Conservation (phyloP, 257 asterid genomes). For the Asclepias syriaca region DNA sequence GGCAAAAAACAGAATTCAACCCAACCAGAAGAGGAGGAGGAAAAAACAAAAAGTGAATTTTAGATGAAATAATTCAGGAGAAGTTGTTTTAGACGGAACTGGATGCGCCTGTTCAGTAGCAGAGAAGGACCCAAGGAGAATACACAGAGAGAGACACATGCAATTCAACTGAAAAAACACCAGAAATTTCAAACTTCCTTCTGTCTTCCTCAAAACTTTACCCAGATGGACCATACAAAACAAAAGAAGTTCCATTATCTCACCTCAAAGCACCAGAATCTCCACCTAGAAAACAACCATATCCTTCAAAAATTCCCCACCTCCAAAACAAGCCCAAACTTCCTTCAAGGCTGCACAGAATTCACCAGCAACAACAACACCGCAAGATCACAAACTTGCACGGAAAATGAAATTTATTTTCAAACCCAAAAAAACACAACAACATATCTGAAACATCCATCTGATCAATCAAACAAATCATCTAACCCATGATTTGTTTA, state of each 20-base stretch:
- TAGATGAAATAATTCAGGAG: not conserved
- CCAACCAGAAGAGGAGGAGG: not conserved
- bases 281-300: not conserved
- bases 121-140: not conserved
- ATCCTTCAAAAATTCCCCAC: not conserved
- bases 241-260: constrained; percentile 12
- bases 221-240: constrained; percentile 3
- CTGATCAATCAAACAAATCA: constrained; percentile 7
- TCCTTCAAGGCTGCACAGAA: not conserved
- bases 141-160: not conserved
- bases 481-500: constrained; percentile 17
- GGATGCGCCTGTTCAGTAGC: not conserved
- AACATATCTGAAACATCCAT: not conserved
- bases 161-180: constrained; percentile 11
- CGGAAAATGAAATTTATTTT: not conserved
- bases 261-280: constrained; percentile 17
- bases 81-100: not conserved
- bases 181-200: constrained; percentile 18
- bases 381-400: constrained; percentile 18
- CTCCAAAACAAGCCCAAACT: not conserved
- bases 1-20: not conserved
- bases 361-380: constrained; percentile 1
- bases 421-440: not conserved
- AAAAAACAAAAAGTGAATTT: not conserved
- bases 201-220: constrained; percentile 11